Evolutionary conservation across 768 basidiomycete genomes (phyloP), one percentile per base, ranked within the genome.

Genomic region (Calvatia gigantea): DNA sequence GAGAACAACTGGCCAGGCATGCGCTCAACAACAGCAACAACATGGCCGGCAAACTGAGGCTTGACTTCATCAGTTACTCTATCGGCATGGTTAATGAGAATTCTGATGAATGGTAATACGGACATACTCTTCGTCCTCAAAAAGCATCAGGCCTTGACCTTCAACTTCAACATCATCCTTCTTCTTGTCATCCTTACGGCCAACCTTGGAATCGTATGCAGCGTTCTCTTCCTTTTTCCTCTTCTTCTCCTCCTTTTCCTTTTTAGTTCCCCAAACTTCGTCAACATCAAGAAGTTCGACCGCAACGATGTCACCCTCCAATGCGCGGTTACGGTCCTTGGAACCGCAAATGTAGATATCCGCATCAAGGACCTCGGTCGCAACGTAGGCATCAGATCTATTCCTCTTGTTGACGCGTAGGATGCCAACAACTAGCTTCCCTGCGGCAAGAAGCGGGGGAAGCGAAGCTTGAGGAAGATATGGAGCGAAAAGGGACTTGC

Each of bases 211-310:
- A 65, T 98, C 96, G 69, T 94, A 98, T 0, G 94, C 92, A 27
- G 94, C 87, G 67, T 95, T 97, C 74, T 98, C 97, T 74, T 98
- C 97, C 82, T 99, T 99, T 77, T 98, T 98, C 66, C 96, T 82
- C 78, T 99, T 98, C 87, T 99, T 99, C 77, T 98, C 97, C 70
- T 98, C 97, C 75, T 99, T 99, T 76, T 99, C 97, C 74, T 99
- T 99, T 81, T 99, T 99, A 4, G 97, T 97, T 7, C 91, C 89
- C 92, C 92, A 92, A 12, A 97, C 95, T 71, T 98, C 95, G 64
- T 98, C 94, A 23, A 98, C 96, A 63, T 99, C 97, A 53, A 99
- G 80, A 42, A 99, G 82, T 70, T 99, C 97, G 21, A 99, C 92
- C 19, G 96, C 97, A 56, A 99, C 94, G 54, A 98, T 96, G 67